Evolutionary conservation across 441 rosid genomes (phyloP).

Genomic region (Populus hybrid): DNA sequence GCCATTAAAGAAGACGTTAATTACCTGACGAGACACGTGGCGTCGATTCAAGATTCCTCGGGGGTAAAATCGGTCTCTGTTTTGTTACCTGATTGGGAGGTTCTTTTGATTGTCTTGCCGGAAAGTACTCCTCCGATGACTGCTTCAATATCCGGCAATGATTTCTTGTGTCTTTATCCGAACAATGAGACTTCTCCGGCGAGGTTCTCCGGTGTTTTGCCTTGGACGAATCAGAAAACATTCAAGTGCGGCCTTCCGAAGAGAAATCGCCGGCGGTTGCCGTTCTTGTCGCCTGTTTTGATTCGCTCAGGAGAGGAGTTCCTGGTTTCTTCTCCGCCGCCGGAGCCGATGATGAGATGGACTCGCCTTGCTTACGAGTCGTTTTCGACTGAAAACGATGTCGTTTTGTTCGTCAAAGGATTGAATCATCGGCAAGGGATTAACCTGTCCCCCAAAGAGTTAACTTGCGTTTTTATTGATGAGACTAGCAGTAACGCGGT

Average conservation of each 20-base stretch:
- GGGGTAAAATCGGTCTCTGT: conserved; percentile 36
- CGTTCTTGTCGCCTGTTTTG: conserved; percentile 50
- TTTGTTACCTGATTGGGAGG: conserved; percentile 73
- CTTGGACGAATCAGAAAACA: conserved; percentile 42
- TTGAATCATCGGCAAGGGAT: conserved; percentile 53
- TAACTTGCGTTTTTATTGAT: conserved; percentile 59
- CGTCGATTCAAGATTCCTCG: conserved; percentile 16
- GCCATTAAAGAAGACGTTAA: conserved; percentile 20
- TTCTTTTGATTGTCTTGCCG: conserved; percentile 44
- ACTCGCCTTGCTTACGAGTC: conserved; percentile 63
- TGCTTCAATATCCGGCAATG: not conserved
- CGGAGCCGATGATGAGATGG: conserved; percentile 45
- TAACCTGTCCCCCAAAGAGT: conserved; percentile 39
- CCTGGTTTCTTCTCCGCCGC: conserved; percentile 15
- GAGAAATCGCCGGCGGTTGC: conserved; percentile 40
- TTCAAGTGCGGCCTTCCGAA: conserved; percentile 59
- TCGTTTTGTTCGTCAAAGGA: conserved; percentile 73
- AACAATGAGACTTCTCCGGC: conserved; percentile 54
- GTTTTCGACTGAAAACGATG: conserved; percentile 62
- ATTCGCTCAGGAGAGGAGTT: conserved; percentile 18
- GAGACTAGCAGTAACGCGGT: conserved; percentile 27
- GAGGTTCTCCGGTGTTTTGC: conserved; percentile 42
- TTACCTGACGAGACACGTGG: conserved; percentile 10
- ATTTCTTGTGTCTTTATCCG: conserved; percentile 54
- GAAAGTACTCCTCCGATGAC: conserved; percentile 7